phyloP scores from a whole-genome alignment of 805 yeast species.

The Saccharomycopsis capsularis region DNA sequence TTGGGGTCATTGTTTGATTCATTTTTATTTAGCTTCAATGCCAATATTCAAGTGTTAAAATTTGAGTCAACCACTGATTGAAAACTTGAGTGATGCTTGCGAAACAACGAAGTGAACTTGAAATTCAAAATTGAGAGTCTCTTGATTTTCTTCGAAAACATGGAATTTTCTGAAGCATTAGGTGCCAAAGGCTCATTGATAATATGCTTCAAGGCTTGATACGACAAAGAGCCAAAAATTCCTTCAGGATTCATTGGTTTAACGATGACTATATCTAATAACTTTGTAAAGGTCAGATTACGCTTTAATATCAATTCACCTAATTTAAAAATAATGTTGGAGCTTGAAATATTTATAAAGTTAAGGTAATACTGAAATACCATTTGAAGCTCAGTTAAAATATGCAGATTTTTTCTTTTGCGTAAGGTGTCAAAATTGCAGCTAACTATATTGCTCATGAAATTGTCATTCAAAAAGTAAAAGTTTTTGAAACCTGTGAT shows the following conservation, averaged over 20 bases:
- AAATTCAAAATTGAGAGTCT: conserved; percentile 1
- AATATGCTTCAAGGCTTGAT: conserved; percentile 18
- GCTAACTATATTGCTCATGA: conserved; percentile 43
- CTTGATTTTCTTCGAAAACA: neutral
- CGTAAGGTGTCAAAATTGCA: conserved; percentile 26
- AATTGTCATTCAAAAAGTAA: conserved; percentile 49
- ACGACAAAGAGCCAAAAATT: conserved; percentile 30
- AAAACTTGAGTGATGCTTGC: neutral
- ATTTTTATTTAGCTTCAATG: neutral
- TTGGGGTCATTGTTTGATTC: neutral
- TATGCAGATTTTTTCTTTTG: conserved; percentile 19
- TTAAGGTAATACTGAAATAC: conserved; percentile 4
- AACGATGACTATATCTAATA: conserved; percentile 45
- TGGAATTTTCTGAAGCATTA: neutral
- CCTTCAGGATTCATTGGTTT: conserved; percentile 49
- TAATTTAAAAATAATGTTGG: conserved; percentile 3
- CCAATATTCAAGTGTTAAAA: neutral
- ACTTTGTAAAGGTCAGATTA: conserved; percentile 33
- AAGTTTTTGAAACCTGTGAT: conserved; percentile 46
- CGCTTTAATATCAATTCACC: conserved; percentile 33
- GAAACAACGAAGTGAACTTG: neutral
- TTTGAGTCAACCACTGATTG: neutral
- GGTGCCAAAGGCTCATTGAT: conserved; percentile 12
- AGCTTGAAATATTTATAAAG: neutral
- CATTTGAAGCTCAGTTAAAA: conserved; percentile 19